Conservation (phyloP, 352 stramenopile genomes). For the Pythium pectinolyticum region DNA sequence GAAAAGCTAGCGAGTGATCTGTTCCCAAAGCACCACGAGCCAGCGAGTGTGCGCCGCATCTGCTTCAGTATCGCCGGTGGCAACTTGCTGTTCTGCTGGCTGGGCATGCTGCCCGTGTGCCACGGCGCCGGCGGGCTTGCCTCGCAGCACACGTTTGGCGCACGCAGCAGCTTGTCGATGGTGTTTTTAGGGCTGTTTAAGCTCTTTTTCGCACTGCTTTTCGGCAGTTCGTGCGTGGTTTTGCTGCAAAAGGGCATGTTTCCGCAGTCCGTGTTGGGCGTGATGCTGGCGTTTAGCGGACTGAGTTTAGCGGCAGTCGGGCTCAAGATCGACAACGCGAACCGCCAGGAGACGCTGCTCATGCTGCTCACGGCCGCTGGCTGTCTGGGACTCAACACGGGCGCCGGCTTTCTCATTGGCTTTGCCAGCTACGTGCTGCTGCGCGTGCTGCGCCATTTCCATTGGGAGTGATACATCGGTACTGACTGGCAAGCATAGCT, state of each 20-base stretch:
- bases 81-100: constrained; percentile 88
- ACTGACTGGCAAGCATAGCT: too few species aligned
- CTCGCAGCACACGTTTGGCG: constrained; percentile 91
- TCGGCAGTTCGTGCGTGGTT: constrained; percentile 73
- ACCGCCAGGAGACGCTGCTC: constrained; percentile 29
- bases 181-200: constrained; percentile 89
- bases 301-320: constrained; percentile 33
- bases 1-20: constrained; percentile 86
- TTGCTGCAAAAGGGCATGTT: constrained; percentile 40
- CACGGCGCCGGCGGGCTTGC: constrained; percentile 92
- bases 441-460: constrained; percentile 17
- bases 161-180: constrained; percentile 88
- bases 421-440: constrained; percentile 27
- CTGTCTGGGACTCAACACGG: constrained; percentile 35
- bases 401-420: constrained; percentile 35
- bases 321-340: constrained; percentile 33
- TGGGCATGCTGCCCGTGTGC: constrained; percentile 92
- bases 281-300: constrained; percentile 37
- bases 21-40: constrained; percentile 79
- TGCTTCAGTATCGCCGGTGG: constrained; percentile 67
- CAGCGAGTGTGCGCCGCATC: constrained; percentile 59
- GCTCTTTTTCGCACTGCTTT: constrained; percentile 87
- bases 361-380: constrained; percentile 32
- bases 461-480: constrained; percentile 21
- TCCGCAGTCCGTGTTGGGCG: constrained; percentile 33